Evolutionary conservation across 768 basidiomycete species (phyloP).

Genomic region (Auriscalpium microsporum): DNA sequence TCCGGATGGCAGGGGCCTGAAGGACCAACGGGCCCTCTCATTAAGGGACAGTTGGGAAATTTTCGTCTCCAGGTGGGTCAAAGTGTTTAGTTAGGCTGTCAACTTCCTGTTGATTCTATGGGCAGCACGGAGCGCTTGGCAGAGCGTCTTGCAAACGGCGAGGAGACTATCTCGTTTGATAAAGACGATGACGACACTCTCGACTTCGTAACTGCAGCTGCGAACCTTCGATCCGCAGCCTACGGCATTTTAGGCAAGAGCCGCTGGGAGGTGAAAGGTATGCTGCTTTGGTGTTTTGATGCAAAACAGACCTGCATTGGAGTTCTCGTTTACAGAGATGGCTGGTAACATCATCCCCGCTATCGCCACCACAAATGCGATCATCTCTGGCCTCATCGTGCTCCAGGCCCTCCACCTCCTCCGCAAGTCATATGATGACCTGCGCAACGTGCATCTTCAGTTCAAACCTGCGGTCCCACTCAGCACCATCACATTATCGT

Average conservation of each 20-base stretch:
- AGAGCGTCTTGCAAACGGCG: slow-evolving; percentile 51
- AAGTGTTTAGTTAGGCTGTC: neutral
- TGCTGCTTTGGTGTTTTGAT: neutral
- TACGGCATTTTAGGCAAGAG: slow-evolving; percentile 88
- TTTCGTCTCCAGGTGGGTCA: slow-evolving; percentile 71
- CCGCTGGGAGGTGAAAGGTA: slow-evolving; percentile 95
- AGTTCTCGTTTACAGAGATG: slow-evolving; percentile 60
- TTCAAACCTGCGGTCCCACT: slow-evolving; percentile 75
- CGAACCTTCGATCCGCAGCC: slow-evolving; percentile 84
- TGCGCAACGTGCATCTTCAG: slow-evolving; percentile 74
- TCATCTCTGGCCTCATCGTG: slow-evolving; percentile 91
- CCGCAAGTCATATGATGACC: slow-evolving; percentile 46
- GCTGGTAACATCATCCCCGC: slow-evolving; percentile 99
- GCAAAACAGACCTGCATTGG: neutral
- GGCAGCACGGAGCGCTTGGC: slow-evolving; percentile 74
- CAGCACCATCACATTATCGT: slow-evolving; percentile 52
- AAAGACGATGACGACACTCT: slow-evolving; percentile 97
- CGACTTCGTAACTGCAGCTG: slow-evolving; percentile 92
- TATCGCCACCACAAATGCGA: slow-evolving; percentile 97
- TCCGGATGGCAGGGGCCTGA: slow-evolving; percentile 35
- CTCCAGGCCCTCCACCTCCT: slow-evolving; percentile 85
- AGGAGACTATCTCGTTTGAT: slow-evolving; percentile 81
- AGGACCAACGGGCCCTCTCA: slow-evolving; percentile 74
- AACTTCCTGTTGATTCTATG: neutral
- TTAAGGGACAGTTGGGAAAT: slow-evolving; percentile 75